Evolutionary conservation across 202 grass and related monocot species (phyloP).

Genomic region (Setaria italica): DNA sequence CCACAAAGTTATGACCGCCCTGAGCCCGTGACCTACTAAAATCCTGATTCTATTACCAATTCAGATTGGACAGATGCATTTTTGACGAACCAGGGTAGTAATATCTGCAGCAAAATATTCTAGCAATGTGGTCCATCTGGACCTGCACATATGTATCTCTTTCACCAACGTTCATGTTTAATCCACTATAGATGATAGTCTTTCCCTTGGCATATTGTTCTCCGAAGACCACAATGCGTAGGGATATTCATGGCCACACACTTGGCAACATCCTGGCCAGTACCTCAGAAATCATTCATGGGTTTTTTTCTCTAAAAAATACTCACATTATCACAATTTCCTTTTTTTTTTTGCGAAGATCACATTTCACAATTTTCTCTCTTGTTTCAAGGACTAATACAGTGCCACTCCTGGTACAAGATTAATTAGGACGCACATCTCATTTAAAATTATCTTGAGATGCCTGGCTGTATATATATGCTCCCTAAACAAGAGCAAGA

Average conservation of each 20-base stretch:
- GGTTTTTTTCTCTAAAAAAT: not conserved
- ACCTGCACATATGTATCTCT: not conserved
- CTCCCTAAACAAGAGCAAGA: too few species aligned
- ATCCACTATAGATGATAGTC: not conserved
- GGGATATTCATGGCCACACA: slow-evolving; percentile 1
- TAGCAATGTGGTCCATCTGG: not conserved
- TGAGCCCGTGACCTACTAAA: too few species aligned
- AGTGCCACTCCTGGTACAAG: too few species aligned
- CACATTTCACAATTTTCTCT: not conserved
- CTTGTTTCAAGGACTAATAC: not conserved
- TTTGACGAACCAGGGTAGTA: not conserved
- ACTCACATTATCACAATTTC: too few species aligned
- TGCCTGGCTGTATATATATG: too few species aligned
- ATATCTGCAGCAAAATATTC: not conserved
- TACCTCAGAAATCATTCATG: not conserved
- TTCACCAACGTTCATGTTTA: not conserved
- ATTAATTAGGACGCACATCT: too few species aligned
- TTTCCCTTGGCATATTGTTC: not conserved
- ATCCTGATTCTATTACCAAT: too few species aligned
- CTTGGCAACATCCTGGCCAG: not conserved
- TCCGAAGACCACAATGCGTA: not conserved
- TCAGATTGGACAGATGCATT: too few species aligned
- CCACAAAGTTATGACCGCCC: too few species aligned
- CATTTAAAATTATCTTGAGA: not conserved
- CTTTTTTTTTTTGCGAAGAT: too few species aligned